Base-by-base conservation (phyloP, 345 rosid species). In the Arabidopsis thaliana region DNA sequence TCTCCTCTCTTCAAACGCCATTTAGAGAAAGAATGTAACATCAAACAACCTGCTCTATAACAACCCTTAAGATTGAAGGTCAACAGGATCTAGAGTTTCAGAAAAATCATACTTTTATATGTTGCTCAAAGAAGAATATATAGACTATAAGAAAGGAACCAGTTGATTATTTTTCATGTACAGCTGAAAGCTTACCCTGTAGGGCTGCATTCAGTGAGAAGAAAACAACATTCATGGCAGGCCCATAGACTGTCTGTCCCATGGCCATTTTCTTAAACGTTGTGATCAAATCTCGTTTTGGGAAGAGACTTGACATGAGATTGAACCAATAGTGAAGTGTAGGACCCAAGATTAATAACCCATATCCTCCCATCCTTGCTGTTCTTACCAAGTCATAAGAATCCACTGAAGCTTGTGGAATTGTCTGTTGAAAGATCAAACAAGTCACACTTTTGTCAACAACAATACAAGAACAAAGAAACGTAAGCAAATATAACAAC, bases 321-420 rank as follows among this genome's bases (percentile, higher is more conserved):
- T 86, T 91, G 85, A 93, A 92, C 98, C 96, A 91, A 67, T 83
- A 84, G 71, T 93, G 96, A 75, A 96, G 83, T 0, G 94, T 75
- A 25, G 98, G 98, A 78, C 99, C 98, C 16, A 93, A 70, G 25
- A 96, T 46, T 63, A 88, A 8, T 80, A 88, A 22, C 49, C 96
- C 99, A 77, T 91, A 93, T 55, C 89, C 96, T 42, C 87, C 96
- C 99, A 91, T 89, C 34, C 99, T 87, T 10, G 69, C 78, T 53
- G 93, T 89, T 85, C 99, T 88, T 81, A 68, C 77, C 36, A 88
- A 74, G 61, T 96, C 98, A 80, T 87, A 93, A 70, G 91, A 63
- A 45, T 86, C 87, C 4, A 84, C 78, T 14, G 80, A 70, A 72
- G 79, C 44, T 51, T 30, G 74, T 11, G 87, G 76, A 44, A 91